Percentiles rank a stretch among this genome's conserved stretches.
Conservation (phyloP, 306 rosid genomes). For the Acacia crassicarpa region DNA sequence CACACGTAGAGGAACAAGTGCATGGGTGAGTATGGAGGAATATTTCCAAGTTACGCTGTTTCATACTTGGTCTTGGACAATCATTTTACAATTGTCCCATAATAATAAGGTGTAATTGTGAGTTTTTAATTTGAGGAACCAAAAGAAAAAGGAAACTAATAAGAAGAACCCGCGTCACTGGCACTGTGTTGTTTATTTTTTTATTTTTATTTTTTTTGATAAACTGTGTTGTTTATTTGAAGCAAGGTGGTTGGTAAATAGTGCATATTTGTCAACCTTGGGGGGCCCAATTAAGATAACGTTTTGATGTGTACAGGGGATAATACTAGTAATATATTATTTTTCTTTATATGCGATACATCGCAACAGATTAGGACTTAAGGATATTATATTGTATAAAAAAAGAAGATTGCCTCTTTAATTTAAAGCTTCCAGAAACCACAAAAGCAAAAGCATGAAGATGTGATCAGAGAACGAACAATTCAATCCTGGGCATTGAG, state of each 20-base stretch:
- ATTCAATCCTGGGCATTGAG: not conserved
- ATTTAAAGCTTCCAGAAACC: not conserved
- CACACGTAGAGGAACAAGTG: constrained; percentile 36
- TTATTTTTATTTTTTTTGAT: no score
- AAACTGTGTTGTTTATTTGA: not conserved
- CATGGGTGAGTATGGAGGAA: not conserved
- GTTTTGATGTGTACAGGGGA: not conserved
- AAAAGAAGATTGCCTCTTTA: not conserved
- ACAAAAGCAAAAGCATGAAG: not conserved
- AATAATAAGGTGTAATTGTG: not conserved
- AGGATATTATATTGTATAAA: not conserved
- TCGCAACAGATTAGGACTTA: not conserved
- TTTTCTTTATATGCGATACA: not conserved
- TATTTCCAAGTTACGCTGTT: not conserved
- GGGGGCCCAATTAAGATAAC: not conserved
- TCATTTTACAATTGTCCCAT: not conserved
- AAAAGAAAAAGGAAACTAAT: not conserved
- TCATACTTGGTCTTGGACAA: not conserved
- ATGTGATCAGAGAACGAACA: not conserved
- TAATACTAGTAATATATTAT: not conserved
- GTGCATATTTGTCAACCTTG: not conserved
- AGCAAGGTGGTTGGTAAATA: not conserved
- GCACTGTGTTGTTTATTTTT: not conserved
- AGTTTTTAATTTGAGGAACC: not conserved
- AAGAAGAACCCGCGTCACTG: not conserved